Evolutionary conservation across 2,329 filamentous ascomycete species (phyloP).

Genomic region (Alternaria burnsii): DNA sequence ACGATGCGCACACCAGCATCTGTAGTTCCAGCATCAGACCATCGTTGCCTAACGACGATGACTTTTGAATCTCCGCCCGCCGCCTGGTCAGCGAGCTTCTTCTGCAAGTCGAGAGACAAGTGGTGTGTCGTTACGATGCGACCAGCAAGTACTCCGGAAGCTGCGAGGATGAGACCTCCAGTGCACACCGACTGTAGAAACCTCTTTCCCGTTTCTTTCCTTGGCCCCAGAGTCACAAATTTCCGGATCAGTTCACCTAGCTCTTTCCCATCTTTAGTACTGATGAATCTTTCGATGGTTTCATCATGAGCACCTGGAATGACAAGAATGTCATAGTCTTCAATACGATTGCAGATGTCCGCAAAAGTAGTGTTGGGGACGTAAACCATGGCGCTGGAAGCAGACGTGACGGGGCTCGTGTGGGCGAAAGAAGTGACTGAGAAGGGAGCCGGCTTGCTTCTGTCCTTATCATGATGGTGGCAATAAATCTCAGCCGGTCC

Average conservation of each 20-base stretch:
- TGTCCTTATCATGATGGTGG: slow-evolving; percentile 32
- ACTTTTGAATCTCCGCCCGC: slow-evolving; percentile 38
- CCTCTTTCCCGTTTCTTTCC: slow-evolving; percentile 34
- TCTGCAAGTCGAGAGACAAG: slow-evolving; percentile 34
- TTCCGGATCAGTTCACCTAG: slow-evolving; percentile 30
- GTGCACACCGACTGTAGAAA: slow-evolving; percentile 54
- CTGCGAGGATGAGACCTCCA: slow-evolving; percentile 50
- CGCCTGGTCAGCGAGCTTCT: slow-evolving; percentile 39
- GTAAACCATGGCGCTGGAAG: slow-evolving; percentile 38
- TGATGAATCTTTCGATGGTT: slow-evolving; percentile 34
- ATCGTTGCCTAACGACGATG: slow-evolving; percentile 40
- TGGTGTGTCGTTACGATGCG: slow-evolving; percentile 54
- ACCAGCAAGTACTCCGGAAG: slow-evolving; percentile 47
- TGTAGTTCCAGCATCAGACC: slow-evolving; percentile 44
- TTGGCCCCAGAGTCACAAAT: slow-evolving; percentile 33
- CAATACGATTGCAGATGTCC: slow-evolving; percentile 36
- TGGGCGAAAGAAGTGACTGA: slow-evolving; percentile 46
- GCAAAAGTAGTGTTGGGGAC: slow-evolving; percentile 42
- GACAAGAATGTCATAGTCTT: slow-evolving; percentile 51
- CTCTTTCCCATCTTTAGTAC: slow-evolving; percentile 28
- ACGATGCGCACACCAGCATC: slow-evolving; percentile 45
- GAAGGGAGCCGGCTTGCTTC: slow-evolving; percentile 41
- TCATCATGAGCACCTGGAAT: slow-evolving; percentile 49
- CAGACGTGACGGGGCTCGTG: slow-evolving; percentile 32
- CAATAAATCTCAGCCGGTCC: slow-evolving; percentile 52